Base-by-base conservation (phyloP, 495 filamentous ascomycete species). In the Venustampulla echinocandica region DNA sequence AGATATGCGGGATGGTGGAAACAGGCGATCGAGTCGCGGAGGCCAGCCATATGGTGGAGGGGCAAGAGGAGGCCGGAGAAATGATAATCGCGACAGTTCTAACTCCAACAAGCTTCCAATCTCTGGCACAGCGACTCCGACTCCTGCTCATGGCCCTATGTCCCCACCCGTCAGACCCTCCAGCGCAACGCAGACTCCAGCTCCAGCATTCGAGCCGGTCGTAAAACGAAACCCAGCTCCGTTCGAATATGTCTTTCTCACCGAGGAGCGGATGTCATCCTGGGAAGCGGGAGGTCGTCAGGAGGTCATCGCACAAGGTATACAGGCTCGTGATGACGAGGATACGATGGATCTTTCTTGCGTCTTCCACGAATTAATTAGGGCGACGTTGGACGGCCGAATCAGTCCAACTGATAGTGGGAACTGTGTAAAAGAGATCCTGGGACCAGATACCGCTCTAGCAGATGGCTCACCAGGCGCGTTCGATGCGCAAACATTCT, bases 291-390 rank as follows among this genome's bases (percentile, higher is more conserved):
- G 56, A 39, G 72, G 65, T n/a, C 69, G 74, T 4, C 70, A 75
- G 36, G 68, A 74, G 35, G 63, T 78, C 3, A 57, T 75, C 17
- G 61, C 64, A 2, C 63, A 73, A 50, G 74, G 73, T 21, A 56
- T 67, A 40, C 69, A 77, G 48, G 81, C 79, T 20, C 74, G 75
- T 37, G 63, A 74, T 22, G 73, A 81, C 50, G 74, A 82, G 50
- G 85, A 94, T 59, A 59, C 75, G 17, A 60, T 80, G 25, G 70
- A 71, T 45, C 67, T 95, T 23, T 74, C 79, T 24, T 75, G 72
- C 10, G 67, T 95, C 18, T 90, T 89, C 52, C 87, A 96, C 61
- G 93, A 99, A 58, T 70, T 97, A 19, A 71, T 92, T 17, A 73
- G 77, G 35, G 76, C 86, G 32, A 79, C 77, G 33, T 59, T 89